phyloP scores from a whole-genome alignment of 2,329 filamentous ascomycete species.

The Cryphonectria radicalis region DNA sequence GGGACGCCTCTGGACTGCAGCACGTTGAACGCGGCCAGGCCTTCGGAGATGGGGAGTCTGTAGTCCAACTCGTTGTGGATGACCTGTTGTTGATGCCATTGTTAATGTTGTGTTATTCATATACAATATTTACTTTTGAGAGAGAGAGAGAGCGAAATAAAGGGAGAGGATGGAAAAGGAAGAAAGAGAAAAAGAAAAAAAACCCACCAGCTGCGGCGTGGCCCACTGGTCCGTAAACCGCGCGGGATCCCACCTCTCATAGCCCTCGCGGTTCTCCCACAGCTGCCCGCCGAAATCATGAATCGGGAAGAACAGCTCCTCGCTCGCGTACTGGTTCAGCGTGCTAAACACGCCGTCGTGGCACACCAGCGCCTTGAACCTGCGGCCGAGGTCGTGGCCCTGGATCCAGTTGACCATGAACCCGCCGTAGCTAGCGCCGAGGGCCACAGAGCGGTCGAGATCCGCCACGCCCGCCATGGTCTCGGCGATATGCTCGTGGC shows the following conservation, averaged over 20 bases:
- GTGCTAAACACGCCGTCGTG: conserved; percentile 87
- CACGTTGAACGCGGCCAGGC: conserved; percentile 73
- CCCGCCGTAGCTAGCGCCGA: conserved; percentile 76
- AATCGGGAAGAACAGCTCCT: conserved; percentile 73
- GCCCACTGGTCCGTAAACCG: conserved; percentile 71
- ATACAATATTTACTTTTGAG: neutral
- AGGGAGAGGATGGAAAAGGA: no score
- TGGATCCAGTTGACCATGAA: conserved; percentile 93
- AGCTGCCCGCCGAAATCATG: conserved; percentile 68
- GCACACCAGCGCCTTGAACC: conserved; percentile 86
- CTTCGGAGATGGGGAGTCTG: conserved; percentile 52
- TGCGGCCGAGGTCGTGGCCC: conserved; percentile 78
- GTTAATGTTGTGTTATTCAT: neutral
- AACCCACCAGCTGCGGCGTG: conserved; percentile 77
- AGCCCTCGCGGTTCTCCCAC: conserved; percentile 65
- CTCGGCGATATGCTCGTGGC: conserved; percentile 73
- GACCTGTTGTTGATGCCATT: conserved; percentile 42
- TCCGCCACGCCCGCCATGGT: conserved; percentile 70
- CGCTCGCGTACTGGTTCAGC: conserved; percentile 65
- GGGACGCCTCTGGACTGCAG: conserved; percentile 70
- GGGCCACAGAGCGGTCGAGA: conserved; percentile 68
- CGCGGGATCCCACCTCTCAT: conserved; percentile 73
- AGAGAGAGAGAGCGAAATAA: no score
- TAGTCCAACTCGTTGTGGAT: conserved; percentile 75
- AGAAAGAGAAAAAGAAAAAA: no score